These are phyloP conservation scores for Lomentospora prolificans DNA, from an alignment of 2,329 filamentous ascomycete genomes.

Conservation along the genomic window DNA sequence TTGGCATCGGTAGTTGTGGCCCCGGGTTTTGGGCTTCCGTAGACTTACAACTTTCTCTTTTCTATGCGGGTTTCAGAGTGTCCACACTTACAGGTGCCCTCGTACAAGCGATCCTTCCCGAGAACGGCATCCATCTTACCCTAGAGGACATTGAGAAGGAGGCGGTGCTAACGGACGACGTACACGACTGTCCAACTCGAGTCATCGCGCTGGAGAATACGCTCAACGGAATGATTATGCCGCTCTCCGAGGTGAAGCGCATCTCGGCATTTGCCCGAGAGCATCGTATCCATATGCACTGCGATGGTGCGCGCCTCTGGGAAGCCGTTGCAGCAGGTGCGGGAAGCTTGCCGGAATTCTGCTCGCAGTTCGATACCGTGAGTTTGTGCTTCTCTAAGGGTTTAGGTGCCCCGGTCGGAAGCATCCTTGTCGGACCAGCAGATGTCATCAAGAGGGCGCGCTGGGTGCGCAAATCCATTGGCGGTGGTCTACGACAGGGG, in stretches of 20 bases:
- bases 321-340: conserved; percentile 66
- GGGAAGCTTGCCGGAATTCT: conserved; percentile 57
- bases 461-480: conserved; percentile 55
- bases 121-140: conserved; percentile 64
- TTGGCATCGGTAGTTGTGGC: too few species aligned
- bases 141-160: conserved; percentile 64
- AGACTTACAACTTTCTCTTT: not conserved
- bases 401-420: conserved; percentile 71
- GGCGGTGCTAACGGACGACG: conserved; percentile 55
- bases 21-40: too few species aligned
- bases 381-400: conserved; percentile 77
- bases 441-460: conserved; percentile 27
- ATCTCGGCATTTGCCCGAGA: conserved; percentile 62
- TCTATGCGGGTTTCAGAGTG: conserved; percentile 37
- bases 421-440: conserved; percentile 52
- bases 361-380: conserved; percentile 61
- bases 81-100: conserved; percentile 31
- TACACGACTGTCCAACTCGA: conserved; percentile 70
- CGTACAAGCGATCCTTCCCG: conserved; percentile 45
- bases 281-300: conserved; percentile 58
- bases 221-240: conserved; percentile 68
- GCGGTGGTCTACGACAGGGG: conserved; percentile 64
- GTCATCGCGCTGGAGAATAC: conserved; percentile 84
- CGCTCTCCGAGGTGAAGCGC: conserved; percentile 56
- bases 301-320: conserved; percentile 75